phyloP scores from a whole-genome alignment of 2,329 filamentous ascomycete species.

The Pseudodiploospora longispora region DNA sequence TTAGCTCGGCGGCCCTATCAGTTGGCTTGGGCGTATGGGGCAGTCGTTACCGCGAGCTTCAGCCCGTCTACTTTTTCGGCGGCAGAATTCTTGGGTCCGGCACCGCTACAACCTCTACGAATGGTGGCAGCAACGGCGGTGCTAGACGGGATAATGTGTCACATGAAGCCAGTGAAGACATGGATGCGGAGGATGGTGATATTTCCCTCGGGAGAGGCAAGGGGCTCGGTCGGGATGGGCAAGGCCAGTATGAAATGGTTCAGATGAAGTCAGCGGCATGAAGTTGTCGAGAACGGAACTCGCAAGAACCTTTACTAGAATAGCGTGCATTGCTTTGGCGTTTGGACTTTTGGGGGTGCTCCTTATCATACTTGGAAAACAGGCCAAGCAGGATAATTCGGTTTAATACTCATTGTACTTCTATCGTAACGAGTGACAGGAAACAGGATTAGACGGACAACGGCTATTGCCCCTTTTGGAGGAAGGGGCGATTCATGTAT shows the following conservation, averaged over 20 bases:
- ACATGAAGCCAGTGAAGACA: conserved; percentile 35
- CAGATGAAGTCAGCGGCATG: conserved; percentile 31
- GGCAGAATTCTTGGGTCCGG: conserved; percentile 28
- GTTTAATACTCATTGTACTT: too few relatives aligned
- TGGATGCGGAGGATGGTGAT: conserved; percentile 22
- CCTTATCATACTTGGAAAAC: too few relatives aligned
- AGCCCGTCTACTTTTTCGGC: conserved; percentile 80
- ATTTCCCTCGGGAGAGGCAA: conserved; percentile 42
- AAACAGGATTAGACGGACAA: too few relatives aligned
- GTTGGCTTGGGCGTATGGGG: conserved; percentile 74
- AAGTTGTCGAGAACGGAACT: neutral
- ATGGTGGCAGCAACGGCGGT: conserved; percentile 10
- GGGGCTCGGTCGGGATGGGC: conserved; percentile 45
- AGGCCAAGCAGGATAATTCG: too few relatives aligned
- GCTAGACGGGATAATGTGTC: conserved; percentile 14
- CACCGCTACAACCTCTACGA: conserved; percentile 11
- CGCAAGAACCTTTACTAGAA: too few relatives aligned
- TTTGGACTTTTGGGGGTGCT: too few relatives aligned
- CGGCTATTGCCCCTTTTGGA: too few relatives aligned
- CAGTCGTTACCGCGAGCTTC: conserved; percentile 81
- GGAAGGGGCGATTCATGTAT: too few relatives aligned
- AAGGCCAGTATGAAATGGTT: conserved; percentile 60
- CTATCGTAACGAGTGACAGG: too few relatives aligned
- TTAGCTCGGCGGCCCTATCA: conserved; percentile 34
- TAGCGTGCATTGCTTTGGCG: too few relatives aligned